These are phyloP conservation scores for Backusella mclennaniae DNA, from an alignment of 192 early-diverging fungal species.

Conservation along the genomic window DNA sequence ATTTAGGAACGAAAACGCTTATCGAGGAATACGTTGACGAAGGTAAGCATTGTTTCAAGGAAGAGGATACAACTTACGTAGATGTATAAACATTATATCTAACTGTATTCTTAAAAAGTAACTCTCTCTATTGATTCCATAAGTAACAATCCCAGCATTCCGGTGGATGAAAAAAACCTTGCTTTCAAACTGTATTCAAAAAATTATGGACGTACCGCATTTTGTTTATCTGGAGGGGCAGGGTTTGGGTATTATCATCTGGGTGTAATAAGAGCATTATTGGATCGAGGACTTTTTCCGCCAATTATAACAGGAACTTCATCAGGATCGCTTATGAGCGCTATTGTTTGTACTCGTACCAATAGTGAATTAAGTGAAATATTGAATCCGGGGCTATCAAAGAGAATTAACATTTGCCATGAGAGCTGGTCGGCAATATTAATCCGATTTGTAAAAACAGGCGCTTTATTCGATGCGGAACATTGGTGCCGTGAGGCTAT, in stretches of 20 bases:
- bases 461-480: conserved; percentile 55
- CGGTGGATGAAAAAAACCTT: conserved; percentile 53
- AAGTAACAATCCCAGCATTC: conserved; percentile 27
- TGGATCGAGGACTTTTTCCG: conserved; percentile 65
- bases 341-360: conserved; percentile 67
- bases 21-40: conserved; percentile 69
- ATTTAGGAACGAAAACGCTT: conserved; percentile 69
- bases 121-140: conserved; percentile 43
- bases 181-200: conserved; percentile 61
- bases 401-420: conserved; percentile 52
- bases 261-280: conserved; percentile 70
- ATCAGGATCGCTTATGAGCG: conserved; percentile 60
- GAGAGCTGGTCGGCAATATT: conserved; percentile 40
- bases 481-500: conserved; percentile 65
- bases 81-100: background rate
- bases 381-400: conserved; percentile 49
- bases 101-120: conserved; percentile 20
- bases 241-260: conserved; percentile 68
- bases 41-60: conserved; percentile 29
- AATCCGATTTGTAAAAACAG: conserved; percentile 40
- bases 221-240: conserved; percentile 81
- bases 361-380: conserved; percentile 59
- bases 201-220: conserved; percentile 71
- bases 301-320: conserved; percentile 81
- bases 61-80: no score